phyloP scores from a whole-genome alignment of 2,329 filamentous ascomycete species.

The Aspergillus ruber region DNA sequence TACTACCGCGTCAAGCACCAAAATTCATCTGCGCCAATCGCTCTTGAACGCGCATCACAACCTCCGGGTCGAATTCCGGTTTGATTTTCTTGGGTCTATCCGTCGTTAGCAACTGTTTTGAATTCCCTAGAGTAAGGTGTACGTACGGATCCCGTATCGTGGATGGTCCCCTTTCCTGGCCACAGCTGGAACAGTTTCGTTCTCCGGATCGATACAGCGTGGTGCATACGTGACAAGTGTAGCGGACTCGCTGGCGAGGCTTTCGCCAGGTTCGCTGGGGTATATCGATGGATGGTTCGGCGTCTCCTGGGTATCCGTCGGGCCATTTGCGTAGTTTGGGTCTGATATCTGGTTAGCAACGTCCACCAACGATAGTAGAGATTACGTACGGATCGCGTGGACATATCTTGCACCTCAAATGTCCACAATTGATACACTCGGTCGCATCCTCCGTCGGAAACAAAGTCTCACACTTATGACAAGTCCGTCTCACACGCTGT shows the following conservation, averaged over 20 bases:
- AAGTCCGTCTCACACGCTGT: conserved; percentile 68
- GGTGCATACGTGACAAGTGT: conserved; percentile 36
- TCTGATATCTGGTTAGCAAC: conserved; percentile 11
- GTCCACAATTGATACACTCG: conserved; percentile 62
- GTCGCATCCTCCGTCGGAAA: conserved; percentile 53
- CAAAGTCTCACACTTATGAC: conserved; percentile 64
- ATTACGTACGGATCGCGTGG: conserved; percentile 1
- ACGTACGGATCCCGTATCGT: conserved; percentile 40
- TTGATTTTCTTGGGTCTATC: conserved; percentile 36
- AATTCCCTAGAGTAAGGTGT: background rate
- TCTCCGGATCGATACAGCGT: conserved; percentile 27
- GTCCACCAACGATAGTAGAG: conserved; percentile 7
- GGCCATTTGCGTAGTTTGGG: conserved; percentile 39
- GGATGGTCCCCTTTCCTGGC: conserved; percentile 35
- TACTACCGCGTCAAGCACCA: background rate
- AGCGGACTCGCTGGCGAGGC: conserved; percentile 33
- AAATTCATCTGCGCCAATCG: conserved; percentile 25
- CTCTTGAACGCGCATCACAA: conserved; percentile 34
- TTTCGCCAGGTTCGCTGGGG: conserved; percentile 33
- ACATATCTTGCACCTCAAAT: conserved; percentile 46
- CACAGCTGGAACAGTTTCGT: conserved; percentile 31
- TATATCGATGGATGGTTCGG: conserved; percentile 27
- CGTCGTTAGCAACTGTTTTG: conserved; percentile 5
- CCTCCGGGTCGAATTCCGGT: conserved; percentile 32
- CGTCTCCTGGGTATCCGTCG: conserved; percentile 41